Conservation (phyloP, 2,329 filamentous ascomycete genomes). For the Chaetomium olivaceum region DNA sequence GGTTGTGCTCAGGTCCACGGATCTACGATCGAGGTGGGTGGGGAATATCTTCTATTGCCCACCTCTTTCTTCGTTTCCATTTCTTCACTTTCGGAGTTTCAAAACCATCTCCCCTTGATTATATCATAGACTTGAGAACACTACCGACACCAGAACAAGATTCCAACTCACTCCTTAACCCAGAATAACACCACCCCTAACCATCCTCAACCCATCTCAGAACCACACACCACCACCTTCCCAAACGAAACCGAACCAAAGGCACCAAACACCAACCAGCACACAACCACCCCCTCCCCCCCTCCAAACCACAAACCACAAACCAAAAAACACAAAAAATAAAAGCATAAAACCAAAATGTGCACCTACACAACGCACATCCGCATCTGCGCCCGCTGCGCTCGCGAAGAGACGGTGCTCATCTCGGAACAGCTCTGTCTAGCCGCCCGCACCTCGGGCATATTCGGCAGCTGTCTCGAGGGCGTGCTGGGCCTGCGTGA, state of each 20-base stretch:
- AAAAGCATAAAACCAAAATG: slow-evolving; percentile 39
- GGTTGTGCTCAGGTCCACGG: slow-evolving; percentile 6
- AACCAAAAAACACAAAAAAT: slow-evolving; percentile 26
- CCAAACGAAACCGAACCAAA: no score
- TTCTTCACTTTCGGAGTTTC: not conserved
- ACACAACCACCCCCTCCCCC: not conserved
- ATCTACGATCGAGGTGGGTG: not conserved
- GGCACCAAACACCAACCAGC: not conserved
- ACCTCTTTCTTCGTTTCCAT: not conserved
- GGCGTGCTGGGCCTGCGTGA: slow-evolving; percentile 37
- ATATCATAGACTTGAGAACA: not conserved
- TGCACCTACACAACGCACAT: slow-evolving; percentile 45
- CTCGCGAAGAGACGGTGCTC: slow-evolving; percentile 43
- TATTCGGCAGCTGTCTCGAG: slow-evolving; percentile 44
- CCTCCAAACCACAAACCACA: not conserved
- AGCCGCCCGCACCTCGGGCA: slow-evolving; percentile 36
- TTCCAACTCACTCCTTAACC: not conserved
- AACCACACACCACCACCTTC: not conserved
- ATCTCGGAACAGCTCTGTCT: slow-evolving; percentile 45
- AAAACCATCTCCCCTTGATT: not conserved
- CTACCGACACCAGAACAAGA: not conserved
- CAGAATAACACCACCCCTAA: not conserved
- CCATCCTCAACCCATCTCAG: not conserved
- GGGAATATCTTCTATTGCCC: not conserved
- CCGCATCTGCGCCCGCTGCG: slow-evolving; percentile 41